Base-by-base conservation (phyloP, 768 basidiomycete species). In the Gloeopeniophorella convolvens region DNA sequence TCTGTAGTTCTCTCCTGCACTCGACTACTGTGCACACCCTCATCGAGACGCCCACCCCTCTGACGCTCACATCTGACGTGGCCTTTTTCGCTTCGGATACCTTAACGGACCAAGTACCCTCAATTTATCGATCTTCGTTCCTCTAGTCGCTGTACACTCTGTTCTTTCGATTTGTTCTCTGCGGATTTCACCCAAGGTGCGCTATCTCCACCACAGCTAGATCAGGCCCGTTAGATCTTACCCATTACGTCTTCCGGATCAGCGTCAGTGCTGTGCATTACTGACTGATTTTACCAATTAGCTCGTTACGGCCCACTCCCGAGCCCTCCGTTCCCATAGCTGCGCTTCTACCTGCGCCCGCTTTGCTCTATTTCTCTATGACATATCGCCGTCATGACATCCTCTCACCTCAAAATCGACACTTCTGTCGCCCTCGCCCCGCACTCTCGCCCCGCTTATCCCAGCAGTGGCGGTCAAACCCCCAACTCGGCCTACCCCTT, bases 341-440 rank as follows among this genome's bases (percentile, higher is more conserved):
- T 31, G 36, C 39, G 11, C 26, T 43, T 24, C 45, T 39, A 35
- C 24, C 40, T 28, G 50, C 50, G 28, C 34, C 26, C 26, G 23
- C 23, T 33, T 39, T 50, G 50, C 57, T 56, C 54, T 23, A 43
- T 50, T 41, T 49, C 31, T 58, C 35, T 57, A 58, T 58, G 57
- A 32, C 39, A 49, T 48, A 37, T 49, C 15, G 46, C 33, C 42
- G 40, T 46, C 18, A 65, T 65, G 64, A 60, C 62, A 30, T 48
- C 61, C 42, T 27, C 61, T 34, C 59, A 53, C 30, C 66, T 68
- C 36, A 59, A 59, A 27, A 68, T 68, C 55, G 66, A 67, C 47
- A 68, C 67, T 27, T 65, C 65, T 30, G 41, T 65, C 23, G 60
- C 46, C 16, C 57, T 49, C 16, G 36, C 51, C 27, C 44, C 59